Evolutionary conservation across 345 rosid genomes (phyloP), one percentile per base, ranked within the genome.

Genomic region (Combretum micranthum): DNA sequence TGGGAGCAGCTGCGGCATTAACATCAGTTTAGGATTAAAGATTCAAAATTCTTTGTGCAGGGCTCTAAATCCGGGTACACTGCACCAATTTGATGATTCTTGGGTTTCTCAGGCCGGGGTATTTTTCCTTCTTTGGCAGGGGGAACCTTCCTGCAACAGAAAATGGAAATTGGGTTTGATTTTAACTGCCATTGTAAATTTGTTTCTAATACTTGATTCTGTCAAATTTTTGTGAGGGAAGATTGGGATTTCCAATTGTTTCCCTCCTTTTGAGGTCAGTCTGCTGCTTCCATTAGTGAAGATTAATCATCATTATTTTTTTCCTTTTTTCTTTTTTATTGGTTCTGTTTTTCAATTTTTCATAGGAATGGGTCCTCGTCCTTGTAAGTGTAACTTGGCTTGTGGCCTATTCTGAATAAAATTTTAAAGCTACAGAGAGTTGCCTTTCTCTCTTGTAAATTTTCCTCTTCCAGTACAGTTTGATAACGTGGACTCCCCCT

Each of bases 31-130:
- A 11, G 54, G 21, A n/a, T 51, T 51, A 13, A 19, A 17, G 50
- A 47, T 51, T 51, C 39, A 50, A 44, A 20, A 61, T 61, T 61
- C 86, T 80, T 83, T 78, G 83, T 75, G 83, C 82, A 73, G 83
- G 75, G 61, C 75, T 52, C 61, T 4, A 59, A 66, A 55, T 64
- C 61, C 71, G 73, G 60, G 13, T 48, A 44, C 59, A 19, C 15
- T 71, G 85, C 76, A 71, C 77, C 26, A 58, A 56, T 54, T 65
- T 18, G 48, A 52, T 60, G 54, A 75, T 79, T 83, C 80, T 75
- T 83, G 69, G 53, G 83, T 77, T 69, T 78, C 83, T 73, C 68
- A 4, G 53, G 81, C 75, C 75, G 42, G 68, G 71, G 75, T 72
- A 58, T 69, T 75, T 75, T 73, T 69, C 66, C 64, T 59, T 64